These are phyloP conservation scores for Diaporthe helianthi DNA, from an alignment of 2,329 filamentous ascomycete genomes.

Conservation along the genomic window DNA sequence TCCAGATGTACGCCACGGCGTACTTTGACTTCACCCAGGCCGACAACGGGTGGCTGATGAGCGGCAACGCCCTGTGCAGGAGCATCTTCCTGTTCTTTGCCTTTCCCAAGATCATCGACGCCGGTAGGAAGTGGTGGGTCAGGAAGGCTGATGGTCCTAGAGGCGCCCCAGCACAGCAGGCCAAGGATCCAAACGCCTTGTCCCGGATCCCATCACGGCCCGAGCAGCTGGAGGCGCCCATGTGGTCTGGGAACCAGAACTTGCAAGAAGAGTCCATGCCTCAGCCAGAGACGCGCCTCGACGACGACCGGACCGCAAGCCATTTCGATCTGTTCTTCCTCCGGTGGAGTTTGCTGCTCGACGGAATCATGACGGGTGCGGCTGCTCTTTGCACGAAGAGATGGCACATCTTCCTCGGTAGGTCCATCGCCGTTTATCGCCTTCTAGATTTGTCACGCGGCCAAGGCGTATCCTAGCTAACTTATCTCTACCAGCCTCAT, in stretches of 20 bases:
- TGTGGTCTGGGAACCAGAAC: constrained; percentile 41
- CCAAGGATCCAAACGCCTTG: constrained; percentile 6
- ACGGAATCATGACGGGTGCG: constrained; percentile 68
- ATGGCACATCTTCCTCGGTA: constrained; percentile 73
- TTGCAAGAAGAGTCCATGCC: constrained; percentile 54
- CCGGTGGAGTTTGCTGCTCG: constrained; percentile 68
- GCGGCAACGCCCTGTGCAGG: constrained; percentile 57
- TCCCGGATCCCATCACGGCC: constrained; percentile 47
- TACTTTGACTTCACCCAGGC: constrained; percentile 57
- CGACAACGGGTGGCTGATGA: constrained; percentile 61
- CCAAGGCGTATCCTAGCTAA: background rate
- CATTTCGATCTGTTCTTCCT: constrained; percentile 73
- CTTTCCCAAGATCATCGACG: constrained; percentile 56
- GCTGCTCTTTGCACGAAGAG: constrained; percentile 66
- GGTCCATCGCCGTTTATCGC: constrained; percentile 35
- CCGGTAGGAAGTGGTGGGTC: constrained; percentile 51
- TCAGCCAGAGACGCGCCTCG: constrained; percentile 40
- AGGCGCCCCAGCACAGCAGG: constrained; percentile 39
- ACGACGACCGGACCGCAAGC: constrained; percentile 54
- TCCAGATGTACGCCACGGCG: constrained; percentile 63
- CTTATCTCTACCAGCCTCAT: constrained; percentile 54
- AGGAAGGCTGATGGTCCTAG: constrained; percentile 46
- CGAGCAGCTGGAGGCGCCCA: constrained; percentile 50
- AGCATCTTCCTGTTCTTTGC: constrained; percentile 59
- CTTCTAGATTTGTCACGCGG: too few relatives aligned